Evolutionary conservation across 352 stramenopile genomes (phyloP), one percentile per base, ranked within the genome.

Genomic region (Pelagophyceae sp.): DNA sequence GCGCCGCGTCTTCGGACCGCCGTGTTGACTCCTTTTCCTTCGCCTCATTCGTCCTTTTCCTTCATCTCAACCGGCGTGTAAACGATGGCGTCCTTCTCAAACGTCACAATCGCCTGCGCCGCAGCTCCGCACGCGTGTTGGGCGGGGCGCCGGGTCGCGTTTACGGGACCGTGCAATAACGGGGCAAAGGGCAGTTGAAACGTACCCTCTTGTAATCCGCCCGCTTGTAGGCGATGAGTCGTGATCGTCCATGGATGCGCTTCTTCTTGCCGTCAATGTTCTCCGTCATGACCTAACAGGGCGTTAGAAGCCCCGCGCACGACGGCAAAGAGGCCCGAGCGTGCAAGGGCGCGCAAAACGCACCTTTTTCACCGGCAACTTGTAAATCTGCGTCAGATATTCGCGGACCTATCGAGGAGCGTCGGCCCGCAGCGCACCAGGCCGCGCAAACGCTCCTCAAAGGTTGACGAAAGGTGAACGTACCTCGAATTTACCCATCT

Each of bases 401-500:
- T 71, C 61, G 29, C 33, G 29, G 3, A 71, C 54, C 54, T 63
- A 27, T 20, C 6, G 40, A 6, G 40, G n/a, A n/a, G n/a, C n/a
- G n/a, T n/a, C n/a, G n/a, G n/a, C n/a, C n/a, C n/a, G 40, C 40
- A 20, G 40, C 40, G 40, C 20, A 6, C 20, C 40, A 6, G 40
- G 20, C 20, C 40, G 40, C 40, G 40, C 40, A n/a, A 15, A n/a
- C 15, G 54, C 15, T 15, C 15, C 54, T n/a, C 54, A n/a, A n/a
- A 6, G 11, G 54, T 6, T 2, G 11, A n/a, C 54, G 54, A 15
- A 15, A 27, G 54, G 2, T 15, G 11, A 15, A 27, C 54, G 54
- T 23, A 54, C 61, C 61, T 71, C 61, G 61, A 71, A 31, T 31
- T 71, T 71, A 31, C 38, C 38, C 61, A 71, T 71, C 61, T 40